Base-by-base conservation (phyloP, 306 rosid species). In the Boehmeria nivea region DNA sequence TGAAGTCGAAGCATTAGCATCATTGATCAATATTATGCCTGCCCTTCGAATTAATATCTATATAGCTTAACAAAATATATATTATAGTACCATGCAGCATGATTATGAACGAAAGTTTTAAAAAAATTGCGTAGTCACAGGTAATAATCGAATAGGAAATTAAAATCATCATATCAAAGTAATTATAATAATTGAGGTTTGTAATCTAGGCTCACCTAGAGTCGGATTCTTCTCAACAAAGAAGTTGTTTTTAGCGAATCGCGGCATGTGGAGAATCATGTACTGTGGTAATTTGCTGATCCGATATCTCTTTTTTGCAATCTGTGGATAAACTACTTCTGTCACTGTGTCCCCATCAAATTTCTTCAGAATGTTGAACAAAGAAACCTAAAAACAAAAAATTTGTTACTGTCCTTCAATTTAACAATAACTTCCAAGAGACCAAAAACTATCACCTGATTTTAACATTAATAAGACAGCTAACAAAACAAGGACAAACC, bases 161-260 rank as follows among this genome's bases (percentile, higher is more conserved):
- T n/a, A n/a, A n/a, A n/a, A n/a, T n/a, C n/a, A n/a, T n/a, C n/a
- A n/a, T n/a, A n/a, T n/a, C n/a, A n/a, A n/a, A n/a, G n/a, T n/a
- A n/a, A n/a, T n/a, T n/a, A n/a, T n/a, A n/a, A n/a, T n/a, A n/a
- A n/a, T n/a, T n/a, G n/a, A n/a, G n/a, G n/a, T n/a, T n/a, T n/a
- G n/a, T n/a, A n/a, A n/a, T n/a, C n/a, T 39, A 28, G 37, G 57
- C 79, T 66, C 47, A 60, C 65, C 66, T 23, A 91, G 70, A 16
- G 99, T 91, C 6, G 99, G 99, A 79, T 91, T 91, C 78, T 91
- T 91, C 66, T 91, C 99, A 76, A 91, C 89, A 69, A 87, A 91
- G 70, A 91, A 91, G 67, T 91, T 91, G 75, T 91, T 91, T 78
- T 91, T 91, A 3, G 95, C 87, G 68, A 91, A 91, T 26, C 96